A percentile compares a stretch with the other conserved stretches of the same genome.
Evolutionary conservation across 164 flowering plant genomes (phyloP).

Genomic region (Annona cherimola): DNA sequence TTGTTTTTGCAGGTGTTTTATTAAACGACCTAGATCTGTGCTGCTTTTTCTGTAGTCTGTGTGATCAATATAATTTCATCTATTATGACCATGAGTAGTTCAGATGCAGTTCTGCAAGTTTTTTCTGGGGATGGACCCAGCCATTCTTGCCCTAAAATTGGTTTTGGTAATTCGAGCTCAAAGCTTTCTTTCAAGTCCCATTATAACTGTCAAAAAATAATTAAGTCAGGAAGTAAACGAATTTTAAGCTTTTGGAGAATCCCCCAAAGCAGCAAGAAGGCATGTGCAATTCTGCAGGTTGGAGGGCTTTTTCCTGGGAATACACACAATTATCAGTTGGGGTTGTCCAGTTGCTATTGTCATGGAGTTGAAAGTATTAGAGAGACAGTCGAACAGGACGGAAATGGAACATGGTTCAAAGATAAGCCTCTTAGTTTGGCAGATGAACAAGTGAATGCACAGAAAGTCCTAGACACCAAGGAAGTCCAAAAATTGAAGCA

Average conservation of each 20-base stretch:
- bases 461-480: conserved; percentile 19
- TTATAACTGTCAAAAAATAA: conserved; percentile 13
- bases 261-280: conserved; percentile 8
- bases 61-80: not conserved
- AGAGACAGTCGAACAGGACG: conserved; percentile 29
- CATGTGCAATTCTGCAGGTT: conserved; percentile 6
- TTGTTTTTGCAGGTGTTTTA: not conserved
- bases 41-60: not conserved
- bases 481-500: conserved; percentile 17
- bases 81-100: conserved; percentile 24
- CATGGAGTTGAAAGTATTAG: conserved; percentile 33
- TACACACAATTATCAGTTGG: not conserved
- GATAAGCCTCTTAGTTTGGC: conserved; percentile 9
- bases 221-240: not conserved
- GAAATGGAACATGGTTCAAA: conserved; percentile 22
- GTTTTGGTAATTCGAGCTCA: conserved; percentile 16
- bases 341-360: conserved; percentile 33
- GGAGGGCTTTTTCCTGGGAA: conserved; percentile 8
- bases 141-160: conserved; percentile 12
- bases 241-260: conserved; percentile 12
- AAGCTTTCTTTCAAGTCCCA: conserved; percentile 12
- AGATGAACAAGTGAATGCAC: conserved; percentile 18
- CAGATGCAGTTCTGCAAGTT: conserved; percentile 37
- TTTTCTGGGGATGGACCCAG: conserved; percentile 22
- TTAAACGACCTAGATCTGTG: not conserved